Conservation (phyloP, 805 yeast species). For the Zygoascus bituminiphila region DNA sequence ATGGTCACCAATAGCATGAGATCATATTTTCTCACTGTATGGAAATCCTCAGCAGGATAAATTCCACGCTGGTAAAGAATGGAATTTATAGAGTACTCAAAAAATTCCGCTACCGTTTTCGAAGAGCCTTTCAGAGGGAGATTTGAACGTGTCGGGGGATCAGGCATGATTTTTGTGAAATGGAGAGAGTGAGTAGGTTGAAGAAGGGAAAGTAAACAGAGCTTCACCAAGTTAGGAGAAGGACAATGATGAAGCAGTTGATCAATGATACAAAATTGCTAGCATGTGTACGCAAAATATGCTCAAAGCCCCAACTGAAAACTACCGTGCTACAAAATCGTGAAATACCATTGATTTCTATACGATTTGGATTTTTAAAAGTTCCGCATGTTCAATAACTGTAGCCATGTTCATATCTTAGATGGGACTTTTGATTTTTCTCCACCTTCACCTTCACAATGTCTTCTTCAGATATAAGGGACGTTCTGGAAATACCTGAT, state of each 20-base stretch:
- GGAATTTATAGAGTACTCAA: conserved; percentile 70
- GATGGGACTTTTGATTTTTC: too few species aligned
- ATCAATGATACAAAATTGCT: too few species aligned
- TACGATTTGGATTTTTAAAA: too few species aligned
- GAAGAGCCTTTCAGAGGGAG: conserved; percentile 71
- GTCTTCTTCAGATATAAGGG: conserved; percentile 26
- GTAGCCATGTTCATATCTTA: too few species aligned
- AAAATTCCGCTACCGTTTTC: conserved; percentile 70
- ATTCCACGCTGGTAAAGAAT: conserved; percentile 85
- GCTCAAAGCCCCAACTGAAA: too few species aligned
- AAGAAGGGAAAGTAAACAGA: not conserved
- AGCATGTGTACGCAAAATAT: too few species aligned
- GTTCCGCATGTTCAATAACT: too few species aligned
- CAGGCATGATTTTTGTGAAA: not conserved
- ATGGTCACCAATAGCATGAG: conserved; percentile 60
- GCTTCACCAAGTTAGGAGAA: not conserved
- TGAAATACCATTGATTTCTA: too few species aligned
- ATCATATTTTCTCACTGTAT: conserved; percentile 69
- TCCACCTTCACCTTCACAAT: too few species aligned
- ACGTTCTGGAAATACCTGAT: conserved; percentile 25
- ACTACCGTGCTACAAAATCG: too few species aligned
- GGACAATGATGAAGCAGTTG: too few species aligned
- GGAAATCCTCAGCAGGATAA: conserved; percentile 81
- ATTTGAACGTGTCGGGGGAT: conserved; percentile 36
- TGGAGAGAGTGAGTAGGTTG: too few species aligned